These are phyloP conservation scores for Eutypella sp. DNA, from an alignment of 2,329 filamentous ascomycete genomes.

Conservation along the genomic window DNA sequence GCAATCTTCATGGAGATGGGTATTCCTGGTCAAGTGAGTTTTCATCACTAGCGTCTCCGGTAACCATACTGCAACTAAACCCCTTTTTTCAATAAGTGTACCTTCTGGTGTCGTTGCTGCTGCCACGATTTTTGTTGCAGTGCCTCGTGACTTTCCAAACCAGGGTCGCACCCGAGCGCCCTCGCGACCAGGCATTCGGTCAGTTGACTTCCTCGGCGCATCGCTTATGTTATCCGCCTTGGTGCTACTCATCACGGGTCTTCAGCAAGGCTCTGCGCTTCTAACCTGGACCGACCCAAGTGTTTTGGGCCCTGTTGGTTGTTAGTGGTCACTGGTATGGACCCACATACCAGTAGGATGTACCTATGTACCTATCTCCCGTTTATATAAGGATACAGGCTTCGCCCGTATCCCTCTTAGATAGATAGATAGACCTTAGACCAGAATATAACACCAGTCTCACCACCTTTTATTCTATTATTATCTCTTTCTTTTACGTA, in stretches of 20 bases:
- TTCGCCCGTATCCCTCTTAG: too few relatives aligned
- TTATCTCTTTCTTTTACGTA: too few relatives aligned
- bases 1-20: slow-evolving; percentile 16
- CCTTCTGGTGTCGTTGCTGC: neutral
- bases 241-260: slow-evolving; percentile 6
- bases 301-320: too few relatives aligned
- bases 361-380: too few relatives aligned
- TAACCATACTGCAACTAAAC: neutral
- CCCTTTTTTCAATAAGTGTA: neutral
- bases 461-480: too few relatives aligned
- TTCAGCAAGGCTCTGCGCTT: slow-evolving; percentile 5
- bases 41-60: neutral
- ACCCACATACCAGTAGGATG: too few relatives aligned
- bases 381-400: too few relatives aligned
- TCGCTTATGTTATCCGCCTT: slow-evolving; percentile 8
- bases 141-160: slow-evolving; percentile 8
- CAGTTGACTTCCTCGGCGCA: slow-evolving; percentile 9
- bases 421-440: too few relatives aligned
- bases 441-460: too few relatives aligned
- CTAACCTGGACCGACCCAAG: slow-evolving; percentile 7
- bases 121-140: neutral
- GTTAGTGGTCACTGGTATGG: too few relatives aligned
- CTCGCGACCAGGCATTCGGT: neutral
- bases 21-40: slow-evolving; percentile 16
- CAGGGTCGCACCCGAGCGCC: slow-evolving; percentile 2